Evolutionary conservation across 352 stramenopile genomes (phyloP), one percentile per base, ranked within the genome.

Genomic region (Pythium chondricola): DNA sequence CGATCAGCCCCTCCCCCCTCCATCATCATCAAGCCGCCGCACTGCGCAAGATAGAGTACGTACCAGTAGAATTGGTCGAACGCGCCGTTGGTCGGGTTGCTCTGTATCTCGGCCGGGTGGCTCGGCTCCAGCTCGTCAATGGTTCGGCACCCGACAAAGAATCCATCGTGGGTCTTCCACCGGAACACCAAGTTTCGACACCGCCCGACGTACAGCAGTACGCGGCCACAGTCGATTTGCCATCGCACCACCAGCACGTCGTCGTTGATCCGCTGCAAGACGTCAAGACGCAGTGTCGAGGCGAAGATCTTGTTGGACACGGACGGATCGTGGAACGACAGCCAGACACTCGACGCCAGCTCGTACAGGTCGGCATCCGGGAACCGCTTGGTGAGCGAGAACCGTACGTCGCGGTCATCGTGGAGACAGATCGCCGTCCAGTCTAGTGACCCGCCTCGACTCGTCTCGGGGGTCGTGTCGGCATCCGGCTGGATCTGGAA

Each of bases 61-160:
- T 42, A 67, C 58, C 58, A 67, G 42, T 62, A 67, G 39, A 67
- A 67, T n/a, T 67, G 58, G 27, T 62, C 52, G 32, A 59, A 65
- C 7, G 57, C 50, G 10, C 41, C 44, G 32, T 56, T 43, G 6
- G 58, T 54, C 21, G 51, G 51, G 32, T 60, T 52, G 24, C 36
- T 57, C 22, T 38, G 42, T 18, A 33, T 29, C 18, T 26, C 20
- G 6, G 39, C 5, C 9, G 21, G 38, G 6, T 48, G 44, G 11
- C 41, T 18, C 3, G 46, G 41, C 18, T 44, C 36, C 4, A 53
- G 27, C 29, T 60, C 58, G 25, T 66, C 48, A 37, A 67, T 61
- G 1, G 52, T 67, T 1, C 58, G 58, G 39, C 58, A 67, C 16
- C 58, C 52, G 11, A 67, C 30, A 30, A 61, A 67, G 32, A 54